A percentile compares a stretch with the other conserved stretches of the same genome.
Conservation (phyloP, 1,139 yeast genomes). For the Suhomyces choctaworum region DNA sequence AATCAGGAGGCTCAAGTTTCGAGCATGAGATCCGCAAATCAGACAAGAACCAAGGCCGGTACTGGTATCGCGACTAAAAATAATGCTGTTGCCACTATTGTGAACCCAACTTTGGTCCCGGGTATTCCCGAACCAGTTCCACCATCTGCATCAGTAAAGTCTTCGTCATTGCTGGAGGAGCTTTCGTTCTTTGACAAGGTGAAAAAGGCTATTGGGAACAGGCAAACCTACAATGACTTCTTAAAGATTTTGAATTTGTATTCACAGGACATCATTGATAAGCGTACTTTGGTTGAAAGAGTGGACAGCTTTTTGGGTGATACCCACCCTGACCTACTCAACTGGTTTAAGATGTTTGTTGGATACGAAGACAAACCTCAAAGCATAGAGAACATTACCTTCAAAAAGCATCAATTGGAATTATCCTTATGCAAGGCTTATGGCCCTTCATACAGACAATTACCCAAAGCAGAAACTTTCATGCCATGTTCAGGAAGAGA, state of each 20-base stretch:
- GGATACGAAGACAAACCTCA: constrained; percentile 78
- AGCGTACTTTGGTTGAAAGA: constrained; percentile 75
- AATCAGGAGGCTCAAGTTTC: constrained; percentile 56
- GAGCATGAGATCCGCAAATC: constrained; percentile 46
- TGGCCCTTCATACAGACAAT: constrained; percentile 90
- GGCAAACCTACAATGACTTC: constrained; percentile 88
- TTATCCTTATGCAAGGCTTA: constrained; percentile 81
- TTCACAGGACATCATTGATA: constrained; percentile 88
- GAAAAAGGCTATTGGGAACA: constrained; percentile 85
- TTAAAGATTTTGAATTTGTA: constrained; percentile 81
- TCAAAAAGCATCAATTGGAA: constrained; percentile 88
- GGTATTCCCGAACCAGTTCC: constrained; percentile 86
- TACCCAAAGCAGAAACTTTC: constrained; percentile 92
- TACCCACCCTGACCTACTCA: constrained; percentile 71
- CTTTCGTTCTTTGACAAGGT: constrained; percentile 89
- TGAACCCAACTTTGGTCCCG: constrained; percentile 72
- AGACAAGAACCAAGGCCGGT: constrained; percentile 7
- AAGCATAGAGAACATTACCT: constrained; percentile 82
- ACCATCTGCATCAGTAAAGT: constrained; percentile 53
- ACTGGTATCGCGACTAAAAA: constrained; percentile 15
- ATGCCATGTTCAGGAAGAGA: constrained; percentile 99
- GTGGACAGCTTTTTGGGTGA: constrained; percentile 83
- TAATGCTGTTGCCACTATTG: constrained; percentile 27
- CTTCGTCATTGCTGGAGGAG: constrained; percentile 74
- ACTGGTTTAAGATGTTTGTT: constrained; percentile 91